Base-by-base conservation (phyloP, 345 rosid genomes). In the Aquilaria malaccensis region DNA sequence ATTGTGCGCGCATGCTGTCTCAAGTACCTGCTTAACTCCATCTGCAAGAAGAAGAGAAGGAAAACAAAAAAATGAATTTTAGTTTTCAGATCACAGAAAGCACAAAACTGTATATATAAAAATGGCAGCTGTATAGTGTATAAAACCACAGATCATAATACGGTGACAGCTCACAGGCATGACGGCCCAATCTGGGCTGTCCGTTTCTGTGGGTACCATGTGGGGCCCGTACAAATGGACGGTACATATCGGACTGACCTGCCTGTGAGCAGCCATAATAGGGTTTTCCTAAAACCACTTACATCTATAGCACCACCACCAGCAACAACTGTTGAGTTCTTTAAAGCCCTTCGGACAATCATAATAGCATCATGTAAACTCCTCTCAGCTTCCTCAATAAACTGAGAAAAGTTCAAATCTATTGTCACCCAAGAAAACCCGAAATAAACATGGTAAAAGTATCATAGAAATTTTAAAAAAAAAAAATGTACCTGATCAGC, bases 291-390 rank as follows among this genome's bases (percentile, higher is more conserved):
- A 49, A 50, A 45, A 55, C 70, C 32, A 48, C 97, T 61, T 85
- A 95, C 99, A 87, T 95, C 99, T 52, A 95, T 87, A 41, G 99
- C 98, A 73, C 99, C 98, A 57, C 99, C 99, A 70, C 98, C 99
- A 74, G 99, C 86, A 76, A 95, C 99, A 41, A 95, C 94, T 52
- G 98, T 91, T 48, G 98, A 95, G 81, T 95, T 95, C 75, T 91
- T 95, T 72, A 78, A 45, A 69, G 98, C 99, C 76, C 99, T 81
- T 83, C 99, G 81, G 62, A 95, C 99, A 58, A 95, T 95, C 99
- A 95, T 95, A 70, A 95, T 95, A 4, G 99, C 99, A 73, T 95
- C 99, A 63, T 95, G 99, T 62, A 95, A 83, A 83, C 99, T 95
- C 65, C 99, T 78, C 80, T 95, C 99, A 58, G 99, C 99, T 70